phyloP scores from a whole-genome alignment of 805 yeast genomes.

The Cyberlindnera xishuangbannaensis region DNA sequence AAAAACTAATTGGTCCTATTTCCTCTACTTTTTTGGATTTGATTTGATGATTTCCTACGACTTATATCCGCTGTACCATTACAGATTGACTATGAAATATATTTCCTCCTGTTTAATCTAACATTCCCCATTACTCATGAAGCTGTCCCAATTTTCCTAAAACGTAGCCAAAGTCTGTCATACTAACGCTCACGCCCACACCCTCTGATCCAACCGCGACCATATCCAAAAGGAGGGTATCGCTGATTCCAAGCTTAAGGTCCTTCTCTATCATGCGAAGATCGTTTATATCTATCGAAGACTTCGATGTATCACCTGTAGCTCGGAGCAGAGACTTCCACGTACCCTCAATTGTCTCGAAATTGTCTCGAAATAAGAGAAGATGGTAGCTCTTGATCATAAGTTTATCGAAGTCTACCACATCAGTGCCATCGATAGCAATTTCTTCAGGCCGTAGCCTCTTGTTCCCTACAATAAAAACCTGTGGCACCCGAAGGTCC shows the following conservation, averaged over 20 bases:
- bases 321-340: slow-evolving; percentile 34
- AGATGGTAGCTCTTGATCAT: slow-evolving; percentile 36
- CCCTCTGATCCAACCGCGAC: slow-evolving; percentile 37
- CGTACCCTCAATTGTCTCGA: slow-evolving; percentile 29
- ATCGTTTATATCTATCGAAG: slow-evolving; percentile 32
- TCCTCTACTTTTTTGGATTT: too few species aligned
- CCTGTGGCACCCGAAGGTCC: slow-evolving; percentile 28
- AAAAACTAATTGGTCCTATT: too few species aligned
- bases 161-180: slow-evolving; percentile 41
- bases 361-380: slow-evolving; percentile 34
- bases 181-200: slow-evolving; percentile 30
- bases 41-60: neutral
- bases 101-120: too few species aligned
- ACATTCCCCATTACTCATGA: neutral
- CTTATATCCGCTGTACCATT: neutral
- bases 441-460: slow-evolving; percentile 22
- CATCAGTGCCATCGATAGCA: slow-evolving; percentile 34
- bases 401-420: slow-evolving; percentile 44
- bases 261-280: slow-evolving; percentile 28
- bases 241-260: slow-evolving; percentile 29
- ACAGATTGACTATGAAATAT: too few species aligned
- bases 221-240: slow-evolving; percentile 38
- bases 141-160: slow-evolving; percentile 41
- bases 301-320: slow-evolving; percentile 14
- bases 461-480: slow-evolving; percentile 26